Percentiles rank a stretch among this genome's conserved stretches.
These are phyloP conservation scores for Globisporangium viniferum DNA, from an alignment of 352 stramenopile species.

Conservation along the genomic window DNA sequence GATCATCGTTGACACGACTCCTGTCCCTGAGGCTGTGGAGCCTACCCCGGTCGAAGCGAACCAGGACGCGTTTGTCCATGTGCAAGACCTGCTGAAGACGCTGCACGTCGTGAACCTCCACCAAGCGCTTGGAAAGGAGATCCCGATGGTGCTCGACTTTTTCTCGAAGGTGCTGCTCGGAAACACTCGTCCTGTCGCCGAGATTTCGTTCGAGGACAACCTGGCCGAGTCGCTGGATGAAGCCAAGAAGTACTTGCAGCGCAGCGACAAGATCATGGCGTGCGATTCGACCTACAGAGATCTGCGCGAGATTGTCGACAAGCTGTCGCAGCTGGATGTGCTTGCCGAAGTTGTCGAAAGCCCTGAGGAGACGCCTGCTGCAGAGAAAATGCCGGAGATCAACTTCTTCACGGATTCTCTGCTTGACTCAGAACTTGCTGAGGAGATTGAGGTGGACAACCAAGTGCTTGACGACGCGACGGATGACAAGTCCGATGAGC, in stretches of 20 bases:
- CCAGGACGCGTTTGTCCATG: conserved; percentile 40
- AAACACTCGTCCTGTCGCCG: conserved; percentile 68
- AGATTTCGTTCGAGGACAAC: conserved; percentile 79
- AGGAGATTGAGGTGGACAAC: conserved; percentile 6
- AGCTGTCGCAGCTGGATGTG: conserved; percentile 30
- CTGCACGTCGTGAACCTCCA: conserved; percentile 78
- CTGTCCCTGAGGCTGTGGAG: conserved; percentile 16
- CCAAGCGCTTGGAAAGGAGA: conserved; percentile 64
- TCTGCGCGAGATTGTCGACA: conserved; percentile 55
- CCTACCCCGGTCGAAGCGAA: conserved; percentile 8
- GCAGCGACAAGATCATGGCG: conserved; percentile 71
- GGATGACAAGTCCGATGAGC: conserved; percentile 23
- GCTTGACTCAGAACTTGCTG: conserved; percentile 27
- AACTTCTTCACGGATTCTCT: conserved; percentile 87
- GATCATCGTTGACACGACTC: background rate
- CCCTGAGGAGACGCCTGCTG: conserved; percentile 18
- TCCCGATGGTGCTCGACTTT: conserved; percentile 81
- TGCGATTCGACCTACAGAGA: conserved; percentile 70
- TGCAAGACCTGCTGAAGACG: conserved; percentile 70
- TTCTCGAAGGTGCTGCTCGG: conserved; percentile 83
- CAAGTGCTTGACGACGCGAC: conserved; percentile 14
- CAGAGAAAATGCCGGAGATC: conserved; percentile 60
- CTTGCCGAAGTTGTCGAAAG: conserved; percentile 16
- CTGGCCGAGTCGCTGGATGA: conserved; percentile 74
- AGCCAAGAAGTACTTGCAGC: conserved; percentile 63